Evolutionary conservation across 106 monocot species (phyloP), one percentile per base, ranked within the genome.

Genomic region (Allium fistulosum): DNA sequence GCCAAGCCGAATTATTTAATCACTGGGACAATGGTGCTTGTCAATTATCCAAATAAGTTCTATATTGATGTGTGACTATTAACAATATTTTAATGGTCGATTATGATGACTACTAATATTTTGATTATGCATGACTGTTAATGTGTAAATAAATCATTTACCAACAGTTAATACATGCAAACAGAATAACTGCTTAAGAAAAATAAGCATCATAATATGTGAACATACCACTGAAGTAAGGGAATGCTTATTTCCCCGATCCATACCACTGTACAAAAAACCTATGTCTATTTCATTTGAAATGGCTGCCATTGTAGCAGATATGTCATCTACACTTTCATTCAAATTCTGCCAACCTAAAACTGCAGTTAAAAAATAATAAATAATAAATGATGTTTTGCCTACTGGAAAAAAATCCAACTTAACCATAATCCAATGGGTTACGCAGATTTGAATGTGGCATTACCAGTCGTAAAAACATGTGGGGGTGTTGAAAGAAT

Each of bases 291-390:
- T 65, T 66, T 91, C 79, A 57, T 75, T 85, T 9, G 82, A 80
- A 27, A 95, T 81, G 26, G 91, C 91, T 61, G 85, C 78, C 81
- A 95, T 74, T 28, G 95, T 95, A 63, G 85, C 91, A 67, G 88
- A 79, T 73, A 95, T 95, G 73, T 91, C 91, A 59, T 88, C 82
- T 27, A 69, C 77, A 77, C 81, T 91, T 82, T 95, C 95, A 46
- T 82, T 85, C 57, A 69, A 78, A 68, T 83, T 85, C 75, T 95
- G 88, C 95, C 95, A 95, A 17, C 95, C 95, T 83, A 95, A 86
- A 59, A 95, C 95, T 95, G 69, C 26, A 88, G 71, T 26, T 70
- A 2, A 56, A 8, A 37, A 68, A 57, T 6, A 68, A 0, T 10
- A 9, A 55, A 55, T 55, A 5, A 55, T 4, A 63, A 47, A 48